Evolutionary conservation across 805 yeast genomes (phyloP), one percentile per base, ranked within the genome.

Genomic region (Wickerhamomyces sydowiorum): DNA sequence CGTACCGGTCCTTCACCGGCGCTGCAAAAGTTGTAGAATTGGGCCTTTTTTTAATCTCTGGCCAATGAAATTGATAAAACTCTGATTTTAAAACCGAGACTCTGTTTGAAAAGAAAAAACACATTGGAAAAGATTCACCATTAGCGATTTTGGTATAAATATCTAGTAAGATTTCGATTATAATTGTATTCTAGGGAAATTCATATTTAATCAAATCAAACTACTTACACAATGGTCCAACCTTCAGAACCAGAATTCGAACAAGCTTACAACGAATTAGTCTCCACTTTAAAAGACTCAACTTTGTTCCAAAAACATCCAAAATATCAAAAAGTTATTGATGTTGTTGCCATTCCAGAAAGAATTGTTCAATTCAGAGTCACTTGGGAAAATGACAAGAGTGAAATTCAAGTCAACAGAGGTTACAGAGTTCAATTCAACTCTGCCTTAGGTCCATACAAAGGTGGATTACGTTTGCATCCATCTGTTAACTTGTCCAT

Each of bases 361-460:
- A 83, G 98, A 72, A 74, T 89, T 59, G 81, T 93, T 64, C 96
- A 89, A 70, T 91, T 91, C 85, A 84, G 98, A 74, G 98, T 93
- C 44, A 78, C 84, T 43, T 91, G 99, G 99, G 97, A 93, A 73
- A 87, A 91, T 65, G 99, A 93, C 74, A 72, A 81, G 56, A 96
- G 96, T 58, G 82, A 76, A 60, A 72, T 86, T 62, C 91, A 89
- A 73, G 95, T 91, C 53, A 93, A 93, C 82, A 80, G 89, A 56
- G 99, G 98, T 67, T 91, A 78, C 89, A 81, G 99, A 74, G 97
- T 91, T 50, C 99, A 91, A 75, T 91, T 87, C 79, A 91, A 89
- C 82, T 88, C 96, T 43, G 95, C 97, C 43, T 77, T 93, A 54
- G 99, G 99, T 65, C 99, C 99, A 58, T 91, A 88, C 86, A 91